These are phyloP conservation scores for Emergomyces orientalis DNA, from an alignment of 2,329 filamentous ascomycete species.

Conservation along the genomic window DNA sequence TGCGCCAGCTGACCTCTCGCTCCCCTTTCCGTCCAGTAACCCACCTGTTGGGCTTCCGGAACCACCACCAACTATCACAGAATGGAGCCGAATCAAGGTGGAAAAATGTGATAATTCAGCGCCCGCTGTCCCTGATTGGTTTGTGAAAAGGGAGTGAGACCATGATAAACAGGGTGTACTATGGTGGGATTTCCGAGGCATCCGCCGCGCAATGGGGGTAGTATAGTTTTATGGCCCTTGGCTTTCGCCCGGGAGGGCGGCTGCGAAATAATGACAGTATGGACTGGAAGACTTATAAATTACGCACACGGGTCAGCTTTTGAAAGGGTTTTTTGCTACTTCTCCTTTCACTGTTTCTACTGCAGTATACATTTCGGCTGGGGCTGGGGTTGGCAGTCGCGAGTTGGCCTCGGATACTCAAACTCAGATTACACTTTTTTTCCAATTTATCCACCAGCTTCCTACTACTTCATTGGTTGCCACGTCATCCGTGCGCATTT, in stretches of 20 bases:
- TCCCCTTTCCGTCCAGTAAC: slow-evolving; percentile 11
- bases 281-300: neutral
- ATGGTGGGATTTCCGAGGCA: neutral
- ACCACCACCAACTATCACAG: slow-evolving; percentile 12
- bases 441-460: neutral
- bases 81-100: slow-evolving; percentile 22
- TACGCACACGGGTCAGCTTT: neutral
- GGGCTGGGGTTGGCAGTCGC: no score
- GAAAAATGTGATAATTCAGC: slow-evolving; percentile 16
- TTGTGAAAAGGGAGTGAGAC: slow-evolving; percentile 20
- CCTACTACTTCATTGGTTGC: no score
- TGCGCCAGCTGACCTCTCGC: slow-evolving; percentile 17
- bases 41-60: slow-evolving; percentile 10
- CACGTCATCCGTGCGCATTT: no score
- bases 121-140: slow-evolving; percentile 11
- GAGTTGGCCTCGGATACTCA: no score
- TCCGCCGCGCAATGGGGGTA: neutral
- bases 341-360: neutral
- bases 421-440: neutral
- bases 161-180: neutral
- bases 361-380: neutral
- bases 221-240: neutral
- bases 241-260: no score
- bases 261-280: neutral
- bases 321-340: neutral